A percentile compares a stretch with the other conserved stretches of the same genome.
These are phyloP conservation scores for Suhomyces pyralidae DNA, from an alignment of 805 yeast genomes.

Conservation along the genomic window DNA sequence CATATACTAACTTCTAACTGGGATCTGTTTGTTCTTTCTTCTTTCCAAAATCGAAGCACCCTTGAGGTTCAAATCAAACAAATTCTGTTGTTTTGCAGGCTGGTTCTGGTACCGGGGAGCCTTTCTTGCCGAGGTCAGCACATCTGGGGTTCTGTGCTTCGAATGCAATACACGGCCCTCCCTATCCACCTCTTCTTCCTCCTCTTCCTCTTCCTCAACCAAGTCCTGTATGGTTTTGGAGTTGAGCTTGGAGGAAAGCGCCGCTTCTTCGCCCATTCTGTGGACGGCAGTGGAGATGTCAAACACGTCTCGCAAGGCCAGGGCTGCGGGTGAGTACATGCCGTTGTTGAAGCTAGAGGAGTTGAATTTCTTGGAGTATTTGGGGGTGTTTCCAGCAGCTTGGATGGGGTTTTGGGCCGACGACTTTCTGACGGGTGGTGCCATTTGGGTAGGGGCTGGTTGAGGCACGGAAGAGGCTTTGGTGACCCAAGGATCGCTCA, in stretches of 20 bases:
- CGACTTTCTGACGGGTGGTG: slow-evolving; percentile 3
- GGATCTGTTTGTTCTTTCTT: slow-evolving; percentile 21
- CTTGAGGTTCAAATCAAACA: slow-evolving; percentile 46
- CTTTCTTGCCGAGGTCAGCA: slow-evolving; percentile 1
- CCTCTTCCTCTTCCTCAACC: slow-evolving; percentile 40
- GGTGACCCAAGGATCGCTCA: slow-evolving; percentile 73
- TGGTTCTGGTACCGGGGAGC: slow-evolving; percentile 11
- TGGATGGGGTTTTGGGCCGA: slow-evolving; percentile 25
- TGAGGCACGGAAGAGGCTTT: slow-evolving; percentile 1
- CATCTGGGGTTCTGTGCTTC: neutral
- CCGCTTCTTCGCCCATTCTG: slow-evolving; percentile 68
- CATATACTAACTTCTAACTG: slow-evolving; percentile 3
- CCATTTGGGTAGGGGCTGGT: neutral
- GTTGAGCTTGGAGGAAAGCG: slow-evolving; percentile 22
- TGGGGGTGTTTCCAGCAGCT: slow-evolving; percentile 14
- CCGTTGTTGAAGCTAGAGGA: slow-evolving; percentile 21
- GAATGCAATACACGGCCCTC: slow-evolving; percentile 11
- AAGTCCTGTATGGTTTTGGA: slow-evolving; percentile 20
- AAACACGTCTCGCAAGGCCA: slow-evolving; percentile 80
- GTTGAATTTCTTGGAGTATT: slow-evolving; percentile 23
- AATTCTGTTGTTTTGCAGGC: slow-evolving; percentile 15
- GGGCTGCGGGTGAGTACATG: slow-evolving; percentile 68
- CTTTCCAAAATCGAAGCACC: slow-evolving; percentile 56
- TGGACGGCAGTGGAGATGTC: slow-evolving; percentile 85
- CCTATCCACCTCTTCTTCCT: slow-evolving; percentile 16